Base-by-base conservation (phyloP, 2,329 filamentous ascomycete genomes). In the Fusarium mangiferae region DNA sequence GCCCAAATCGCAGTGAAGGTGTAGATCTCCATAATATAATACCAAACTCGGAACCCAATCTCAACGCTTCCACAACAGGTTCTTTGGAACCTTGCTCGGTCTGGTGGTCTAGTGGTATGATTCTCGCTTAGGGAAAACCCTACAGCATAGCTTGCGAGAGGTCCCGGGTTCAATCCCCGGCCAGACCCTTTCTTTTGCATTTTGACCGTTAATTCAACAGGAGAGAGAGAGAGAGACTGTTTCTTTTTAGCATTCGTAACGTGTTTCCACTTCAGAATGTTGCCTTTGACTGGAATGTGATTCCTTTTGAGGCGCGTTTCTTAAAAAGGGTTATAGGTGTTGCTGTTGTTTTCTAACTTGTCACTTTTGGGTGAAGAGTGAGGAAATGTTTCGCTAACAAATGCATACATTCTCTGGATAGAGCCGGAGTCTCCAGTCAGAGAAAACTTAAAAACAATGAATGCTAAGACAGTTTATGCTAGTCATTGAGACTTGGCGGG, bases 21-120 rank as follows among this genome's bases (percentile, higher is more conserved):
- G 4, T 7, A 6, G 10, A 1, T 9, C 7, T 10, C 18, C 6
- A 22, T 5, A 15, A 41, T 65, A 69, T 70, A 70, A 0, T 2
- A 14, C 0, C 11, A 6, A 56, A 13, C 33, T 20, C 5, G 0
- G 11, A 17, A 3, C 1, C 1, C 17, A 5, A 10, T 24, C 49
- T 22, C 55, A 71, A 57, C 30, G 46, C 41, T 24, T 35, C 42
- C 55, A 48, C 49, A 33, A 39, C 41, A 24, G 26, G 68, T 44
- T 62, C 45, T 44, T 44, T 1, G 2, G 24, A 71, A 44, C 42
- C 24, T 11, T 57, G 22, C 49, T 39, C 56, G 84, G 83, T 84
- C 83, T 84, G 83, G 82, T 90, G 87, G 88, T 89, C 88, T 90
- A 90, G 89, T 87, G 89, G 89, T 90, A 91, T 90, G 88, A 90